Evolutionary conservation across 345 rosid species (phyloP), one percentile per base, ranked within the genome.

Genomic region (Ailanthus altissimus): DNA sequence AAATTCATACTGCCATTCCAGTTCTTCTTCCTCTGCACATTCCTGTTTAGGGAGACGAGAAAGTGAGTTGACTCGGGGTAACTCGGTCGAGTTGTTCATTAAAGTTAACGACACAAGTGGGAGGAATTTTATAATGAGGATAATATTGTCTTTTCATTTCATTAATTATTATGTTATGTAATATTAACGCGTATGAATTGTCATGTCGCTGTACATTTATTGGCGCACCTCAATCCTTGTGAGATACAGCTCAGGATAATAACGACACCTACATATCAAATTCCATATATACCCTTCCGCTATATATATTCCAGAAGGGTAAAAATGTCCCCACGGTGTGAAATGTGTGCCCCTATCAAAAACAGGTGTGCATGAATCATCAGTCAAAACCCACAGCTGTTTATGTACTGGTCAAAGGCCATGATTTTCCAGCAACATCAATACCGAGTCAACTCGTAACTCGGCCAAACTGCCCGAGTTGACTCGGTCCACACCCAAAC

Each of bases 1-100:
- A 66, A 93, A 93, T 5, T 90, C 87, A 5, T 88, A 83, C 70
- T 92, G 67, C 98, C 98, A 93, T 83, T 93, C 98, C 67, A 93
- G 86, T 2, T 93, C 98, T 72, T 93, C 98, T 82, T 93, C 97
- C 5, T 32, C 38, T 32, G 28, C 85, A 54, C 46, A 62, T 53
- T 89, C 97, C 94, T 93, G 86, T 45, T 8, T 2, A 7, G 23
- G 0, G 25, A 66, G 14, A 42, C 0, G 12, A 47, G 0, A 32
- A 16, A 21, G 4, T 25, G 26, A 53, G 72, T 61, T 46, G 12
- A 50, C 70, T 66, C 32, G 15, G 50, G 21, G 5, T 10, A 18
- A 67, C 66, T 21, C 42, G 58, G 21, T 13, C 42, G 79, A 78
- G 77, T 42, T 70, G 13, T 18, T 3, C 67, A 18, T 32, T 8